phyloP scores from a whole-genome alignment of 768 basidiomycete genomes.

The Pisolithus marmoratus region DNA sequence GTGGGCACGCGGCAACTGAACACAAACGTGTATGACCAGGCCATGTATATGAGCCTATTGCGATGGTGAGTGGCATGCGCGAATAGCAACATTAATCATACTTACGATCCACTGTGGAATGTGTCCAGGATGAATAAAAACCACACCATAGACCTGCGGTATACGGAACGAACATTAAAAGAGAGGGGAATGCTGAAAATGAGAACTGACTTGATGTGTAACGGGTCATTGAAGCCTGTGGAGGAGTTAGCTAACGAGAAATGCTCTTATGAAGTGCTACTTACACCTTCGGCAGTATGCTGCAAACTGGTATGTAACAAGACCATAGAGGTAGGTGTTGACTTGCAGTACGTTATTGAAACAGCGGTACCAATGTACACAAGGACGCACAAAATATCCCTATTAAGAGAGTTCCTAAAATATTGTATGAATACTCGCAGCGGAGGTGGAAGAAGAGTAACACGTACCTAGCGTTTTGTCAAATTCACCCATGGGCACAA shows the following conservation, averaged over 20 bases:
- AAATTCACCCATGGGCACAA: slow-evolving; percentile 1
- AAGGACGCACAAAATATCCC: slow-evolving; percentile 18
- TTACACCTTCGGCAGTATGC: slow-evolving; percentile 27
- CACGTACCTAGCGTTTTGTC: slow-evolving; percentile 4
- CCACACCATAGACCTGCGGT: slow-evolving; percentile 10
- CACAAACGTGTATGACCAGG: slow-evolving; percentile 14
- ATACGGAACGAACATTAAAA: not conserved
- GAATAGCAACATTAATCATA: not conserved
- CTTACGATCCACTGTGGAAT: slow-evolving; percentile 15
- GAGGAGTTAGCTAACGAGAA: too few relatives aligned
- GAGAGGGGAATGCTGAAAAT: not conserved
- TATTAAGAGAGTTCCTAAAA: slow-evolving; percentile 13
- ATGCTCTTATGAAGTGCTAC: not conserved
- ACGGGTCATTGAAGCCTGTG: slow-evolving; percentile 13
- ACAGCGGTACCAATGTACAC: not conserved
- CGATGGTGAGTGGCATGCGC: not conserved
- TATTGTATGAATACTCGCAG: not conserved
- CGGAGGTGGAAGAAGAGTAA: not conserved
- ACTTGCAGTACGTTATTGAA: slow-evolving; percentile 3
- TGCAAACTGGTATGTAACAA: slow-evolving; percentile 39
- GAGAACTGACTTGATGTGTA: slow-evolving; percentile 1
- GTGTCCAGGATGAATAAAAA: slow-evolving; percentile 16
- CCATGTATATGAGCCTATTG: slow-evolving; percentile 13
- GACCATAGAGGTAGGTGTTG: slow-evolving; percentile 32
- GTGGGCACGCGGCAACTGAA: not conserved